phyloP scores from a whole-genome alignment of 768 basidiomycete genomes.

The Tulasnella sp. region DNA sequence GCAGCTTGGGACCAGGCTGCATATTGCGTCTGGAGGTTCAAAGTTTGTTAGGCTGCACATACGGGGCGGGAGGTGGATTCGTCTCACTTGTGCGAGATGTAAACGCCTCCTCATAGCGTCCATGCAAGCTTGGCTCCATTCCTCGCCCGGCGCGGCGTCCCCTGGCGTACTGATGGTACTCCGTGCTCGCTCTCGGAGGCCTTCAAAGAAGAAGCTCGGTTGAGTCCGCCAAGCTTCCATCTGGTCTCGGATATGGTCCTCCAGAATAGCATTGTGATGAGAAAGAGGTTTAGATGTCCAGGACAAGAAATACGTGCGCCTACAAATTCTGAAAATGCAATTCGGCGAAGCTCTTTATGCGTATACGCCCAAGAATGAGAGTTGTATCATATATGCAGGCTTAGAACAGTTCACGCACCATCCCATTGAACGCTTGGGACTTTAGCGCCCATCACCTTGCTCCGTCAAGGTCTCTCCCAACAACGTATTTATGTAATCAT shows the following conservation, averaged over 20 bases:
- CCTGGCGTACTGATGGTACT: neutral
- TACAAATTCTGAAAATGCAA: constrained; percentile 28
- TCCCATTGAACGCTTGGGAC: neutral
- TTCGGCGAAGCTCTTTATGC: constrained; percentile 21
- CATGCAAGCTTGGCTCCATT: neutral
- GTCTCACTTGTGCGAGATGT: constrained; percentile 24
- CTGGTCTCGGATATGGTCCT: constrained; percentile 32
- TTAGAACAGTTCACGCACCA: neutral
- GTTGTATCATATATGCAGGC: neutral
- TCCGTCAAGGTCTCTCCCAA: too few species aligned
- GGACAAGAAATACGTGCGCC: neutral
- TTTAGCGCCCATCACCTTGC: constrained; percentile 21
- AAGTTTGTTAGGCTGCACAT: neutral
- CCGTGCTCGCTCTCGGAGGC: constrained; percentile 8
- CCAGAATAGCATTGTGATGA: neutral
- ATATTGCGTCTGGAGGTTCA: neutral
- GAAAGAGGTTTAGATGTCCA: neutral
- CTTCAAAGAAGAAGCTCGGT: constrained; percentile 2
- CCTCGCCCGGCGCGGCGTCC: neutral
- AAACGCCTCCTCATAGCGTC: constrained; percentile 23
- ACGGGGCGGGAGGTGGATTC: neutral
- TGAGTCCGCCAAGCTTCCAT: constrained; percentile 31
- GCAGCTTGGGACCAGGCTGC: constrained; percentile 27
- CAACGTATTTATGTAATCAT: too few species aligned
- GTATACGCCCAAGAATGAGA: neutral